Base-by-base conservation (phyloP, 1,284 basidiomycete species). In the Phenoliferia sp. region DNA sequence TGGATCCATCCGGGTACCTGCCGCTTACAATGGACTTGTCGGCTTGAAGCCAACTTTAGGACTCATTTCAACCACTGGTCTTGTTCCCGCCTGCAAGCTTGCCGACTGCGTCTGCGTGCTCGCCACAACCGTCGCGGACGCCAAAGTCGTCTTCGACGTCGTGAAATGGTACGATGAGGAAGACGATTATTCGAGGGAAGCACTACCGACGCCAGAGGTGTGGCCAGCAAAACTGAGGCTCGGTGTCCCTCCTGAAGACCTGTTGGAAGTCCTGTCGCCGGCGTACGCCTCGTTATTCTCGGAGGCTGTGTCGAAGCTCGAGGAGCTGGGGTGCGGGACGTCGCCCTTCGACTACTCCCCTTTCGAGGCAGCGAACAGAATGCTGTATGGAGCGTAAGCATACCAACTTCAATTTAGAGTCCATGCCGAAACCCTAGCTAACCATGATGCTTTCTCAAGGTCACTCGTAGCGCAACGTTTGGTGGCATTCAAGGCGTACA, bases 31-130 rank as follows among this genome's bases (percentile, higher is more conserved):
- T 35, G 66, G 66, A 22, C 39, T 68, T 16, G 33, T 65, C 32
- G 66, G 66, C 0, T 19, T 68, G 28, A 68, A 68, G 22, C 66
- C 66, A 7, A 68, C 66, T 5, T 26, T 57, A 28, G 52, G 59
- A 22, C 31, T 33, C 28, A 34, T 68, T 29, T 52, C 52, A 0
- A 65, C 59, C 10, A 39, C 31, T 17, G 66, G 66, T 16, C 55
- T 68, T 48, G 48, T 68, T 5, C 66, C 66, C 1, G 59, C 60
- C 1, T 64, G 52, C 60, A 57, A 61, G 31, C 56, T 59, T 3
- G 55, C 58, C 29, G 66, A 68, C 52, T 64, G 63, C 19, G 57
- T 65, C 22, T 33, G 44, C 35, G 56, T 65, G 19, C 54, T 64
- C 12, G 63, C 66, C 6, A 29, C 12, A 19, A 65, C 29, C 3